Percentiles rank a stretch among this genome's conserved stretches.
Conservation (phyloP, 345 rosid genomes). For the Angophora floribunda region DNA sequence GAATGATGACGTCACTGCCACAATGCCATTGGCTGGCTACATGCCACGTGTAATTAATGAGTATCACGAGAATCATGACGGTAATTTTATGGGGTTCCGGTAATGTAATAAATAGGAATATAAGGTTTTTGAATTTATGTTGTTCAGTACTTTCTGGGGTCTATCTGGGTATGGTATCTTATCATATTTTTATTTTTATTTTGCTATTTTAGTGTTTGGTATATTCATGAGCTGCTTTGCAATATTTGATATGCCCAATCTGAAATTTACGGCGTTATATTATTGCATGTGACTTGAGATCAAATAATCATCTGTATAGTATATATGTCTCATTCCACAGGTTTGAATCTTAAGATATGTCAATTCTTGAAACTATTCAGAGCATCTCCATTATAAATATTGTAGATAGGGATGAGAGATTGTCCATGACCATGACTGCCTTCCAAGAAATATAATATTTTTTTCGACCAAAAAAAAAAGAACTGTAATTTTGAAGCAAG, state of each 20-base stretch:
- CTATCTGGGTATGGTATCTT: background rate
- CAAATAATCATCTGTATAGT: background rate
- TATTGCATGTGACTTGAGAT: background rate
- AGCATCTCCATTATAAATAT: background rate
- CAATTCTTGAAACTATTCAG: background rate
- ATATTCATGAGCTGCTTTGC: background rate
- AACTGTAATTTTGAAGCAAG: too few species aligned
- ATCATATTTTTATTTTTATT: background rate
- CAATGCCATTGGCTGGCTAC: background rate
- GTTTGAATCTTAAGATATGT: background rate
- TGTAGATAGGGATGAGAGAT: background rate
- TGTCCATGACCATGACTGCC: background rate
- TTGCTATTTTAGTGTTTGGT: background rate
- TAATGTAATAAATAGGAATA: background rate
- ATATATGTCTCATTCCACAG: accelerated
- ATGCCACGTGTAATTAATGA: background rate
- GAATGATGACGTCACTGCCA: background rate
- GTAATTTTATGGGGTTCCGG: background rate
- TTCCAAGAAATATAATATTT: too few species aligned
- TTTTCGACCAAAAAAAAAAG: too few species aligned
- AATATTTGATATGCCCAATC: background rate
- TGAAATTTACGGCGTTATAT: background rate
- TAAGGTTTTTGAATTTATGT: background rate
- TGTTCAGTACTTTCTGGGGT: background rate
- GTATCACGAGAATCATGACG: background rate